Evolutionary conservation across 805 yeast species (phyloP), one percentile per base, ranked within the genome.

Genomic region (Saturnispora ahearnii): DNA sequence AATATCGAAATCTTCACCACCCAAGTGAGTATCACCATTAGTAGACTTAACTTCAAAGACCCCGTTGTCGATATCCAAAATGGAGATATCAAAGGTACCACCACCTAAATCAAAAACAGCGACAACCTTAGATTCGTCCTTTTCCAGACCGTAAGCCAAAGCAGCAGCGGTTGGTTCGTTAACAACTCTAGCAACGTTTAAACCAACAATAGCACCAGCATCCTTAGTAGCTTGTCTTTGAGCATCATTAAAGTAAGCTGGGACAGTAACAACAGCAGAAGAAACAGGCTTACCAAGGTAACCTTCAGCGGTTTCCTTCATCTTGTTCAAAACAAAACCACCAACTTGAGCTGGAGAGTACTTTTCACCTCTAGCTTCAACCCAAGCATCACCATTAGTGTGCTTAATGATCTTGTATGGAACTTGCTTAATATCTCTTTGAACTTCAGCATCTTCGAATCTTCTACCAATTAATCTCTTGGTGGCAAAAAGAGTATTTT

Each of bases 51-150:
- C 97, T 78, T 89, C 97, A 64, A 89, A 89, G 59, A 89, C 97
- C 78, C 97, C 97, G 67, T 89, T 88, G 74, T 90, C 96, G 63
- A 89, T 90, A 77, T 90, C 97, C 67, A 89, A 79, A 68, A 89
- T 87, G 62, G 97, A 89, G 72, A 89, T 84, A 84, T 89, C 97
- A 69, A 89, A 89, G 64, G 97, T 89, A 82, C 97, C 97, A 72
- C 97, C 97, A 82, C 97, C 97, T 66, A 89, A 79, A 74, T 89
- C 97, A 75, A 90, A 89, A 58, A 89, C 97, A 55, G 97, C 97
- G 62, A 89, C 95, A 55, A 68, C 69, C 51, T 62, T 65, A 31
- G 69, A 58, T 59, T 77, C 81, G 42, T 56, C 59, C 76, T 84
- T 85, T 74, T 88, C 96, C 64, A 88, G 76, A 74, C 96, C 96